These are phyloP conservation scores for Camellia sinensis DNA, from an alignment of 148 eudicot genomes.

Conservation along the genomic window DNA sequence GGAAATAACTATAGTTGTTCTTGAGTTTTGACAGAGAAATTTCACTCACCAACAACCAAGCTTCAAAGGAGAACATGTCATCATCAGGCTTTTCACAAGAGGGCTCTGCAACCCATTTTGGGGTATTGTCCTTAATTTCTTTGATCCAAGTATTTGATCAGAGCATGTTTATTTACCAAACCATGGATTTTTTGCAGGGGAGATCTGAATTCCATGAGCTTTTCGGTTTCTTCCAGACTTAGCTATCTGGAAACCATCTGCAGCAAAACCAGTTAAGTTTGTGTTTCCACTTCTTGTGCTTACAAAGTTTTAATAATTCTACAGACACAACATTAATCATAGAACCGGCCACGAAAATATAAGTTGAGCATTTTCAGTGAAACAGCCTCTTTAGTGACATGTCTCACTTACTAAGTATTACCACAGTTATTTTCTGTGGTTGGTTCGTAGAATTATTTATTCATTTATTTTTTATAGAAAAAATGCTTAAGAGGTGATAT, in stretches of 20 bases:
- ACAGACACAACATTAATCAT: no score
- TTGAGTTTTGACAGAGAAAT: constrained; percentile 26
- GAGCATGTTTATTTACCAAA: background rate
- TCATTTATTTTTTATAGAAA: no score
- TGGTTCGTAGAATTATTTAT: no score
- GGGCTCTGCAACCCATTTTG: constrained; percentile 36
- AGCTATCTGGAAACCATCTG: constrained; percentile 22
- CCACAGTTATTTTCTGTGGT: no score
- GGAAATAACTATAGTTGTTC: background rate
- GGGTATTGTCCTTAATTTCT: constrained; percentile 13
- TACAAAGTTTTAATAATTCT: no score
- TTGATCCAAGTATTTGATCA: background rate
- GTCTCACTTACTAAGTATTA: no score
- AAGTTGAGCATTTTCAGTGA: no score
- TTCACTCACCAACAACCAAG: constrained; percentile 20
- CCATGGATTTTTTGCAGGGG: constrained; percentile 17
- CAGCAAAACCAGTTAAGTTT: constrained; percentile 24
- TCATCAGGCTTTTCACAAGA: constrained; percentile 42
- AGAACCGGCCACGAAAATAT: no score
- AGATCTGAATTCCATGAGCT: constrained; percentile 28
- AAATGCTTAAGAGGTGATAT: background rate
- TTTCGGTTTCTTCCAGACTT: constrained; percentile 25
- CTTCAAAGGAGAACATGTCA: constrained; percentile 23
- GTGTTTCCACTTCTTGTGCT: background rate
- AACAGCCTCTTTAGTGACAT: no score